These are phyloP conservation scores for Drechslerella coelobrocha DNA, from an alignment of 2,329 filamentous ascomycete genomes.

Conservation along the genomic window DNA sequence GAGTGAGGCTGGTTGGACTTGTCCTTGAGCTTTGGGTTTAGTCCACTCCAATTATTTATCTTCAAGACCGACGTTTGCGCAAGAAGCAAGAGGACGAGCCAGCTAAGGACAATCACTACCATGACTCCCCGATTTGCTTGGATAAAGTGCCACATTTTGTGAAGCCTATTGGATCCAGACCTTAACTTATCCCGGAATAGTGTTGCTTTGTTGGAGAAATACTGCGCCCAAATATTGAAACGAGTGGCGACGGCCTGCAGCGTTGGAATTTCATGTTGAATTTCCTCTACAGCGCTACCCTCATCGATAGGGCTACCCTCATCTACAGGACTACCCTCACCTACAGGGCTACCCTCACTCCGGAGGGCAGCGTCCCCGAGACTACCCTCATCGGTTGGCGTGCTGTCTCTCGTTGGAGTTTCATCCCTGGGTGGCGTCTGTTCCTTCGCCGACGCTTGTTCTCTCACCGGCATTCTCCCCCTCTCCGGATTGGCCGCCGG, in stretches of 20 bases:
- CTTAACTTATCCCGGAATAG: background rate
- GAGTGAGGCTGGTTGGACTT: conserved; percentile 12
- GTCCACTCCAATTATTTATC: conserved; percentile 21
- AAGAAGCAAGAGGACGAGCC: conserved; percentile 26
- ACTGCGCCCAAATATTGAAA: background rate
- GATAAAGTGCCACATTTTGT: background rate
- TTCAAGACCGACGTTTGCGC: conserved; percentile 23
- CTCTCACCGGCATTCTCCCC: no score
- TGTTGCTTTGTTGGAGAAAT: background rate
- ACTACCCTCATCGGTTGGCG: no score
- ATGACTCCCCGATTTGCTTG: background rate
- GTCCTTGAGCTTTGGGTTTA: background rate
- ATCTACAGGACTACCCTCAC: background rate
- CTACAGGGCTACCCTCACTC: background rate
- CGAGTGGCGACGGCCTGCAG: background rate
- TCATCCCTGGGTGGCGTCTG: no score
- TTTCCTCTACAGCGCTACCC: no score
- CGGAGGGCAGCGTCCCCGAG: background rate
- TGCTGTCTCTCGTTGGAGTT: no score
- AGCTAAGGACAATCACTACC: conserved; percentile 21
- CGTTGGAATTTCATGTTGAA: background rate
- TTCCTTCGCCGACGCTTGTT: no score
- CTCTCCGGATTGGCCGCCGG: no score
- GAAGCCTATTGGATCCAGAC: background rate
- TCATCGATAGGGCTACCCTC: background rate